Evolutionary conservation across 2,329 filamentous ascomycete species (phyloP).

Genomic region (Aspergillus transmontanensis): DNA sequence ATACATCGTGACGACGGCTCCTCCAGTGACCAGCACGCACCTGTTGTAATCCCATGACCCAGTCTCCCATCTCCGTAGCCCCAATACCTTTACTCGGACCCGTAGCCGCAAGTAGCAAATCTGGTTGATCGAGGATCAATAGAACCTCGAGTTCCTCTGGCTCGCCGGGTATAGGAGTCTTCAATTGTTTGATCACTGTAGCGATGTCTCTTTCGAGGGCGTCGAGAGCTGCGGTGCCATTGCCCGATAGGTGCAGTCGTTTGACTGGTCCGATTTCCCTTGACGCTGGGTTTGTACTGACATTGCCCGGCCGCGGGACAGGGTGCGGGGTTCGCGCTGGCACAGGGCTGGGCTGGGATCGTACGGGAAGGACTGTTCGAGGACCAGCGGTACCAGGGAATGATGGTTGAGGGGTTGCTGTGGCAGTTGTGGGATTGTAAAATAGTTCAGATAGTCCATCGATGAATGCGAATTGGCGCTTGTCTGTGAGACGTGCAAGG

Average conservation of each 20-base stretch:
- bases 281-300: conserved; percentile 17
- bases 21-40: conserved; percentile 48
- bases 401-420: conserved; percentile 15
- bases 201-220: conserved; percentile 38
- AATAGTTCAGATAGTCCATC: conserved; percentile 71
- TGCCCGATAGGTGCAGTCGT: conserved; percentile 33
- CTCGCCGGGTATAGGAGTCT: conserved; percentile 18
- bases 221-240: conserved; percentile 34
- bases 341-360: conserved; percentile 27
- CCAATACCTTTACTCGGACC: conserved; percentile 49
- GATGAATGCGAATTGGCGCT: conserved; percentile 69
- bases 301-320: conserved; percentile 9
- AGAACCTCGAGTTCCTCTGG: conserved; percentile 46
- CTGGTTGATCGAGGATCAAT: conserved; percentile 68
- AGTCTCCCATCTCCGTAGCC: conserved; percentile 53
- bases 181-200: conserved; percentile 35
- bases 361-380: conserved; percentile 30
- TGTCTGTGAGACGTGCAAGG: conserved; percentile 60
- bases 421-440: conserved; percentile 21
- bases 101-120: conserved; percentile 64
- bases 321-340: conserved; percentile 25
- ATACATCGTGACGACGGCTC: neutral
- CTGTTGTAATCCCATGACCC: conserved; percentile 64
- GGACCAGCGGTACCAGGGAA: conserved; percentile 20
- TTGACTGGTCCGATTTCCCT: conserved; percentile 26